Conservation (phyloP, 2,329 filamentous ascomycete genomes). For the Talaromyces sp. region DNA sequence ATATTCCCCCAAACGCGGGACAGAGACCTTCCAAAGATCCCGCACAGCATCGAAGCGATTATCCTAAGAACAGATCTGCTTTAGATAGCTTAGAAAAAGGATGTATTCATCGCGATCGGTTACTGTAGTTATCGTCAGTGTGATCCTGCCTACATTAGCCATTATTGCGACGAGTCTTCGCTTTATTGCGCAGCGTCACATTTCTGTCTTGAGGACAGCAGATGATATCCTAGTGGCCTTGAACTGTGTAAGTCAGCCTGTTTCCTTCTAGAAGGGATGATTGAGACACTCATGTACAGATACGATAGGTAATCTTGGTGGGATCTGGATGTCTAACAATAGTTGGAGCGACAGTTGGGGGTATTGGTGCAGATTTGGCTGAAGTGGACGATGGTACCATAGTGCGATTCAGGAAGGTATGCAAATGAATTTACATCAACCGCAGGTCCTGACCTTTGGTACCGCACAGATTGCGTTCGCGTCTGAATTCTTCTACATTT, state of each 20-base stretch:
- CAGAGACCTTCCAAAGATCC: background rate
- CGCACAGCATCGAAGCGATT: background rate
- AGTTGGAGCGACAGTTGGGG: slow-evolving; percentile 7
- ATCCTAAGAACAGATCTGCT: background rate
- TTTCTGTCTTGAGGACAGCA: background rate
- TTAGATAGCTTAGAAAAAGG: background rate
- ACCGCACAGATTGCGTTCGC: background rate
- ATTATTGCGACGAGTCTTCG: slow-evolving; percentile 8
- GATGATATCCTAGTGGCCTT: slow-evolving; percentile 9
- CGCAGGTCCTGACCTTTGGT: background rate
- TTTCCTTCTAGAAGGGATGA: background rate
- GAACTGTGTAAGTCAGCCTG: slow-evolving; percentile 1
- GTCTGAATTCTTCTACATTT: slow-evolving; percentile 15
- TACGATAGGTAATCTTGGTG: background rate
- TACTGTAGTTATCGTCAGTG: slow-evolving; percentile 2
- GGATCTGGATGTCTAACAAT: slow-evolving; percentile 13
- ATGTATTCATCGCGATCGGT: slow-evolving; percentile 12
- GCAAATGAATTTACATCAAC: background rate
- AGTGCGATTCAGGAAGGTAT: slow-evolving; percentile 9
- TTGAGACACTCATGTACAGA: background rate
- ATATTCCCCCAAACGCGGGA: background rate
- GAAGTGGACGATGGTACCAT: background rate
- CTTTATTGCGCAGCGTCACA: slow-evolving; percentile 7
- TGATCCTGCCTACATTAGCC: slow-evolving; percentile 1
- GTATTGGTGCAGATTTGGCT: slow-evolving; percentile 9